A percentile compares a stretch with the other conserved stretches of the same genome.
Conservation (phyloP, 1,284 basidiomycete genomes). For the Cutaneotrichosporon dermatis region DNA sequence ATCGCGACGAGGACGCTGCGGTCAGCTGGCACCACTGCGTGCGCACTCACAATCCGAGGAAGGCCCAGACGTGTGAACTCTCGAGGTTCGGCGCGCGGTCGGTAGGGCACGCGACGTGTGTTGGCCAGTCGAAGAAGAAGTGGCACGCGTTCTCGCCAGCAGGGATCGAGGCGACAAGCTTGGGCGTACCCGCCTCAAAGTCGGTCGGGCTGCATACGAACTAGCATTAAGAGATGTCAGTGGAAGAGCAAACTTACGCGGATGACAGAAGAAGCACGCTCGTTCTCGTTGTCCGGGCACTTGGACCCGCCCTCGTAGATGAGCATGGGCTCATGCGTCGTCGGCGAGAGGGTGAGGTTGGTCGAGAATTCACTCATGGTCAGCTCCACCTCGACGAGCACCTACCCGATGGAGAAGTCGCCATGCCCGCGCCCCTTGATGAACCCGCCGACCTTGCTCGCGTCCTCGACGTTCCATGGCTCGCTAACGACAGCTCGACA, state of each 20-base stretch:
- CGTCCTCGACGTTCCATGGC: constrained; percentile 41
- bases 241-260: constrained; percentile 23
- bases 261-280: constrained; percentile 37
- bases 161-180: constrained; percentile 41
- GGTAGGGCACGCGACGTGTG: constrained; percentile 46
- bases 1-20: constrained; percentile 39
- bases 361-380: constrained; percentile 25
- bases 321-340: constrained; percentile 39
- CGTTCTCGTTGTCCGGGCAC: constrained; percentile 34
- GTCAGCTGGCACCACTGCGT: background rate
- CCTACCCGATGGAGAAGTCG: constrained; percentile 42
- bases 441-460: constrained; percentile 40
- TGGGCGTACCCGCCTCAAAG: constrained; percentile 40
- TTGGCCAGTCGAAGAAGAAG: constrained; percentile 49
- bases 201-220: constrained; percentile 43
- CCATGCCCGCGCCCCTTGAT: constrained; percentile 28
- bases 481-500: constrained; percentile 44
- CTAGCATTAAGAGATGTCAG: constrained; percentile 17
- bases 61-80: constrained; percentile 26
- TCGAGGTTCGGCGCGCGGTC: constrained; percentile 30
- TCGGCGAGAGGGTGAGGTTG: constrained; percentile 33
- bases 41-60: constrained; percentile 39
- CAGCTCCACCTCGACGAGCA: background rate
- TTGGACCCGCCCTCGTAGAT: constrained; percentile 36
- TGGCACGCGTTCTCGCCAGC: constrained; percentile 39